These are phyloP conservation scores for Ustilago xerochloae DNA, from an alignment of 1,284 basidiomycete genomes.

Conservation along the genomic window DNA sequence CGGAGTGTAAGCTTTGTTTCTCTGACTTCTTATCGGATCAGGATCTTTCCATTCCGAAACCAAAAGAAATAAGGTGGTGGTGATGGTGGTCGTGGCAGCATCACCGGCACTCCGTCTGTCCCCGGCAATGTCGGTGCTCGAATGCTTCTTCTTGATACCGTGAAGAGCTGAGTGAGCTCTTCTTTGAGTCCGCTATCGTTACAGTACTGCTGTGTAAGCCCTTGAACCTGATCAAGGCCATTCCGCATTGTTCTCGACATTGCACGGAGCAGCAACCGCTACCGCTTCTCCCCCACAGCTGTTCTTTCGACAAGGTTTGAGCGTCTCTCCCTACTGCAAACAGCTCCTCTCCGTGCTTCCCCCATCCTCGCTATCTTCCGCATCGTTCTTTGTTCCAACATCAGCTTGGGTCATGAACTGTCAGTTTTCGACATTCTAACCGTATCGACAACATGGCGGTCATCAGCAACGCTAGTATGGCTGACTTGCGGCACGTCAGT, in stretches of 20 bases:
- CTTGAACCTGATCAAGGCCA: too few species aligned
- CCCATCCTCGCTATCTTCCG: not conserved
- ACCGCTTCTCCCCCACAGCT: not conserved
- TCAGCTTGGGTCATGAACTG: slow-evolving; percentile 7
- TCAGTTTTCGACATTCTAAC: slow-evolving; percentile 5
- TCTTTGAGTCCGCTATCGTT: too few species aligned
- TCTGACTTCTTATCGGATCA: slow-evolving; percentile 14
- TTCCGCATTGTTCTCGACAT: too few species aligned
- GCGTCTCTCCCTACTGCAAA: not conserved
- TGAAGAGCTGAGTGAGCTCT: too few species aligned
- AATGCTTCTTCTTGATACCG: too few species aligned
- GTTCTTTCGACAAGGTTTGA: not conserved
- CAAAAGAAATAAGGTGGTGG: not conserved
- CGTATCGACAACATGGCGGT: slow-evolving; percentile 29
- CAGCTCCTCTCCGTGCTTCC: not conserved
- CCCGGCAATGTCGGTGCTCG: too few species aligned
- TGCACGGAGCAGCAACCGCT: too few species aligned
- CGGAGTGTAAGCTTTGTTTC: not conserved
- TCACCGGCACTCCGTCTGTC: too few species aligned
- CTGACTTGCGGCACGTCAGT: slow-evolving; percentile 16
- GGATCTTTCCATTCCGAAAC: slow-evolving; percentile 16
- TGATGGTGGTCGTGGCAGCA: too few species aligned
- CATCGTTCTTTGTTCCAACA: not conserved
- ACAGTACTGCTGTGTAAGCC: too few species aligned
- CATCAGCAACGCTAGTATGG: slow-evolving; percentile 15